Percentiles rank a stretch among this genome's conserved stretches.
Conservation (phyloP, 345 rosid genomes). For the Citrus sp. region DNA sequence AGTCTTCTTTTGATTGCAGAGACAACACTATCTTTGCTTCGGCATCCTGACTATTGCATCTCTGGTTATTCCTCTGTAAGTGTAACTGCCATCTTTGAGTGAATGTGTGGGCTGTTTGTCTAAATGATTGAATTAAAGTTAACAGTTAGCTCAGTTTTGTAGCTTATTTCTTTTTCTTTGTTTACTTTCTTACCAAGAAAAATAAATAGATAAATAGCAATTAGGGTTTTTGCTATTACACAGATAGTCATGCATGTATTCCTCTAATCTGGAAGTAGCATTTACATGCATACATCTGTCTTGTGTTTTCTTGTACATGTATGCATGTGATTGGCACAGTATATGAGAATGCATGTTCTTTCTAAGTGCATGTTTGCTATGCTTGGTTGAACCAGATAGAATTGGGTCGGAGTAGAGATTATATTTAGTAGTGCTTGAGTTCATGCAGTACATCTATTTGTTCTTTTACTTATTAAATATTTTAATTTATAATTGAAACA, state of each 20-base stretch:
- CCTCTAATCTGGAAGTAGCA: background rate
- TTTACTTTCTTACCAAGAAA: background rate
- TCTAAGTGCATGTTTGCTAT: background rate
- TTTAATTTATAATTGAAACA: too few species aligned
- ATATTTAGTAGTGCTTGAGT: background rate
- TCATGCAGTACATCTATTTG: too few species aligned
- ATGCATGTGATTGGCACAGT: background rate
- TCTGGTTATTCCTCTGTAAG: conserved; percentile 93
- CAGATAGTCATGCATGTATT: background rate
- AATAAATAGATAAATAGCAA: background rate
- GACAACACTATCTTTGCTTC: conserved; percentile 79
- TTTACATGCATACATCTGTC: background rate
- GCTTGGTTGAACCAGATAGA: background rate
- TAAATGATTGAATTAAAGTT: background rate
- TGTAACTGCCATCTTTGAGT: background rate
- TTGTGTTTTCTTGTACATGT: background rate
- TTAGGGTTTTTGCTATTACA: background rate
- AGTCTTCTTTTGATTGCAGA: conserved; percentile 47
- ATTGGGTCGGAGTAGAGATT: background rate
- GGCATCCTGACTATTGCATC: conserved; percentile 95
- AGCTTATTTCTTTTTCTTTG: background rate
- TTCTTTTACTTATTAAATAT: too few species aligned
- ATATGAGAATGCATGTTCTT: background rate
- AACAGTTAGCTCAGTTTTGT: background rate
- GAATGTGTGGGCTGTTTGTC: background rate